Conservation (phyloP, 1,284 basidiomycete genomes). For the Boletus sp. region DNA sequence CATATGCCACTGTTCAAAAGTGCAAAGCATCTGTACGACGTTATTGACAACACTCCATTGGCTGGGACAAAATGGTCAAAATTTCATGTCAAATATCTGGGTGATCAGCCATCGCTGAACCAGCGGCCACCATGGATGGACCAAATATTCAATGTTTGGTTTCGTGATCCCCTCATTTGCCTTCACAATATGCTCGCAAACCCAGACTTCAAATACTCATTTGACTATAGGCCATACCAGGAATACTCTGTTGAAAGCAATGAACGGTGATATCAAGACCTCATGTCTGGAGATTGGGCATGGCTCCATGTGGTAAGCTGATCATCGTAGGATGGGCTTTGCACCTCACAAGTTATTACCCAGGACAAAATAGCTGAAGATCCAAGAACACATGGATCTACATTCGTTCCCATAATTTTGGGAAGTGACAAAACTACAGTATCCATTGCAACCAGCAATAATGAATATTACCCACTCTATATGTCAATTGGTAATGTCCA, state of each 20-base stretch:
- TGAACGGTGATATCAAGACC: background rate
- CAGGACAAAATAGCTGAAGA: slow-evolving; percentile 8
- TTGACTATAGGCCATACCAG: background rate
- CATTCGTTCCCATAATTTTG: slow-evolving; percentile 4
- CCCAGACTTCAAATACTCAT: background rate
- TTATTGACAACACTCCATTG: slow-evolving; percentile 28
- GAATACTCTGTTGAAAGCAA: background rate
- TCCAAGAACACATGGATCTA: background rate
- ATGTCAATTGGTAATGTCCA: no score
- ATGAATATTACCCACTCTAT: no score
- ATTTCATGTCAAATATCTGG: slow-evolving; percentile 23
- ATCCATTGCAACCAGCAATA: slow-evolving; percentile 3
- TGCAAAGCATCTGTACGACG: slow-evolving; percentile 28
- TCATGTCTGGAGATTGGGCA: no score
- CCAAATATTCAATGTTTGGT: no score
- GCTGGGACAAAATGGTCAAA: slow-evolving; percentile 34
- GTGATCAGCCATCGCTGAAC: background rate
- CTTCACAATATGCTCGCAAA: slow-evolving; percentile 1
- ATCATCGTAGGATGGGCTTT: no score
- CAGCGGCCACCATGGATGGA: no score
- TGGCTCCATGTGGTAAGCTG: no score
- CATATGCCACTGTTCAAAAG: slow-evolving; percentile 22
- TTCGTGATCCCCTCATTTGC: background rate
- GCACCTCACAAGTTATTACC: background rate
- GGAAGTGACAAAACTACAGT: slow-evolving; percentile 8